phyloP scores from a whole-genome alignment of 345 rosid species.

The Erodium maritimum region DNA sequence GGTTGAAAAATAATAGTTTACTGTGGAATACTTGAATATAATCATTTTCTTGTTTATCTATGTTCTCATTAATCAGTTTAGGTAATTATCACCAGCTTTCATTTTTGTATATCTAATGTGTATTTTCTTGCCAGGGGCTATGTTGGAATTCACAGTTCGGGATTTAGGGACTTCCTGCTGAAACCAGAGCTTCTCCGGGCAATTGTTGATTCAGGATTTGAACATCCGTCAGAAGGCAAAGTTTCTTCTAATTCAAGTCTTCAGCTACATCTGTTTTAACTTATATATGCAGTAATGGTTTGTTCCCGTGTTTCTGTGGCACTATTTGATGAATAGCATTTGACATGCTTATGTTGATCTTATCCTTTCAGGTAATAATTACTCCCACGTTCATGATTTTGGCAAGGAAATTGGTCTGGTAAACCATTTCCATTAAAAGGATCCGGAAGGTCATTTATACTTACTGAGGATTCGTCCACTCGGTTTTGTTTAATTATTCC shows the following conservation, averaged over 20 bases:
- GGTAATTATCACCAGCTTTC: neutral
- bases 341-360: neutral
- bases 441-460: conserved; percentile 58
- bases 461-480: conserved; percentile 54
- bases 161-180: conserved; percentile 98
- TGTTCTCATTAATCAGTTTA: neutral
- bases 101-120: neutral
- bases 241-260: neutral
- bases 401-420: conserved; percentile 56
- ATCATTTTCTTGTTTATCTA: too few relatives aligned
- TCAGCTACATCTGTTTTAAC: neutral
- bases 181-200: conserved; percentile 98
- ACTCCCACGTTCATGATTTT: conserved; percentile 40
- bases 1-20: too few relatives aligned
- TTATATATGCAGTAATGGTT: neutral
- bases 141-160: conserved; percentile 97
- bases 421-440: conserved; percentile 53
- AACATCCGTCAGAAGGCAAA: conserved; percentile 98
- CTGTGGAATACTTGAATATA: too few relatives aligned
- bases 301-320: neutral
- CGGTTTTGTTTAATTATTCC: conserved; percentile 80
- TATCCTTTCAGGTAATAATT: conserved; percentile 43
- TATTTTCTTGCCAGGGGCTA: conserved; percentile 47
- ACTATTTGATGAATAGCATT: neutral
- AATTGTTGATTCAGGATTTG: conserved; percentile 95